Base-by-base conservation (phyloP, 306 rosid genomes). In the Corylus avellana region DNA sequence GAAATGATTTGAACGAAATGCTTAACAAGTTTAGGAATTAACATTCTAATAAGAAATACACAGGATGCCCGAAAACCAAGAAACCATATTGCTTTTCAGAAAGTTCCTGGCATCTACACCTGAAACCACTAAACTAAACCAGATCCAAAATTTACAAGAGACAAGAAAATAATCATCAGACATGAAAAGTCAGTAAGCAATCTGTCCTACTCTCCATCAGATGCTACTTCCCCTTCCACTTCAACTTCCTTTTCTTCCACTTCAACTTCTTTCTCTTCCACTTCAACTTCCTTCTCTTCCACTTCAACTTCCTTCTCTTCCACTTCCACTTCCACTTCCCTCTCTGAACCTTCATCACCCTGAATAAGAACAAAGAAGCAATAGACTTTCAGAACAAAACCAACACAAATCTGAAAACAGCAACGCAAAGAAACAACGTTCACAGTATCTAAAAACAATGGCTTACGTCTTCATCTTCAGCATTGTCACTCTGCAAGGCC, bases 171-270 rank as follows among this genome's bases (percentile, higher is more conserved):
- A 69, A 61, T 62, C 81, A 66, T n/a, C 37, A 22, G 66, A 77
- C 62, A 63, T 49, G n/a, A 50, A 72, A 4, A 3, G 35, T 32
- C 35, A 32, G 57, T 35, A 8, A 54, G 42, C 56, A 61, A 7
- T 46, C 48, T 73, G 37, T 53, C 7, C 81, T 87, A 90, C 88
- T 94, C 93, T 59, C 77, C 94, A 39, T 89, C 94, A 0, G 96
- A 77, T 16, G 80, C 8, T 76, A 88, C 90, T 32, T 84, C 87
- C 4, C 7, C 46, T 42, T 42, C 86, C 4, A 1, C 46, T 42
- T 42, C 44, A 39, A 39, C 44, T 39, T 39, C 44, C 42, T 37
- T 37, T 4, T 37, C 42, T 37, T 37, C 46, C 46, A 4, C 46
- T 42, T 42, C 46, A 4, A 5, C 46, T 42, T 42, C 46, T 1